Percentiles rank a stretch among this genome's conserved stretches.
These are phyloP conservation scores for Lactarius pseudohatsudake DNA, from an alignment of 768 basidiomycete species.

Conservation along the genomic window DNA sequence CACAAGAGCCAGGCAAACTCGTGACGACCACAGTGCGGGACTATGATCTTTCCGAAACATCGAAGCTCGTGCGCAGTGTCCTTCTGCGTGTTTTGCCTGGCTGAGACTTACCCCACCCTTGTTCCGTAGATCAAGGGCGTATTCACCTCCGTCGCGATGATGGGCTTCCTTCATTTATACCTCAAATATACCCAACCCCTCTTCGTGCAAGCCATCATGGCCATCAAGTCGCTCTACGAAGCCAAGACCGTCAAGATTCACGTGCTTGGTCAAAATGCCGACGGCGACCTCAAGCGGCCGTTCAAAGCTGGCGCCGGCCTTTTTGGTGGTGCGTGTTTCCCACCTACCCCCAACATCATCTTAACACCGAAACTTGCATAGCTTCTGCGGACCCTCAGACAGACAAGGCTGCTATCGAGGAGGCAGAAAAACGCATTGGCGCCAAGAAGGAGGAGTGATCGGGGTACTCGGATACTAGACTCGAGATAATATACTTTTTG, in stretches of 20 bases:
- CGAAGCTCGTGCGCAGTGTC: constrained; percentile 65
- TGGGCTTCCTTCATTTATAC: constrained; percentile 91
- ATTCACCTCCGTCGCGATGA: constrained; percentile 80
- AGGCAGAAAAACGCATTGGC: constrained; percentile 82
- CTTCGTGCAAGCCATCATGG: constrained; percentile 94
- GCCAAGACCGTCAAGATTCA: constrained; percentile 83
- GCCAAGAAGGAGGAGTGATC: constrained; percentile 64
- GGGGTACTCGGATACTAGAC: constrained; percentile 2
- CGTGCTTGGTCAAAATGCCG: constrained; percentile 72
- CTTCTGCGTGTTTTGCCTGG: constrained; percentile 30
- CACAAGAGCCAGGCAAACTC: constrained; percentile 66
- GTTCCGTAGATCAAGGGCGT: constrained; percentile 54
- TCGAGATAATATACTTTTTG: constrained; percentile 17
- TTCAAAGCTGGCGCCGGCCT: constrained; percentile 74
- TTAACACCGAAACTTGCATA: constrained; percentile 23
- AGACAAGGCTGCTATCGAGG: constrained; percentile 81
- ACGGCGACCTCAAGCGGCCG: constrained; percentile 86
- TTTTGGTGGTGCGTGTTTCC: constrained; percentile 58
- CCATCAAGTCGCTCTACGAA: constrained; percentile 87
- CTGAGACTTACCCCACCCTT: constrained; percentile 28
- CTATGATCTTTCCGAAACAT: constrained; percentile 88
- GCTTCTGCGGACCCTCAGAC: constrained; percentile 72
- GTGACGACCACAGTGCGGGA: constrained; percentile 91
- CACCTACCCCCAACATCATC: constrained; percentile 6
- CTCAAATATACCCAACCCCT: constrained; percentile 95